Conservation (phyloP, 2,329 filamentous ascomycete genomes). For the Curvularia verruculosa region DNA sequence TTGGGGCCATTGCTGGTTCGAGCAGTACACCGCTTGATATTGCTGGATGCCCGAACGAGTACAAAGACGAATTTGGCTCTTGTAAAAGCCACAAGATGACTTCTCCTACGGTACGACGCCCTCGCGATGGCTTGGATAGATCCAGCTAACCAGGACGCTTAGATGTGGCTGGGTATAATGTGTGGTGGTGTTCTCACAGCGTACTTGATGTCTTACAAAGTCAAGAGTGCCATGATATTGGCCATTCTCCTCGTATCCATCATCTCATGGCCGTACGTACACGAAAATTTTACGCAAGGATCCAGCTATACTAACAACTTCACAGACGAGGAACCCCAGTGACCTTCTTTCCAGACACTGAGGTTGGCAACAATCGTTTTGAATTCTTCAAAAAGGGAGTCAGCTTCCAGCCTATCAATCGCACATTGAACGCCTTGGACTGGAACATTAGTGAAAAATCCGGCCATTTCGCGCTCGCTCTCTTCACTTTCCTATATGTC, state of each 20-base stretch:
- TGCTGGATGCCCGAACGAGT: constrained; percentile 72
- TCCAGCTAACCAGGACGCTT: constrained; percentile 6
- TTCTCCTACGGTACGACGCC: constrained; percentile 63
- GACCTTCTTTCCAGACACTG: constrained; percentile 78
- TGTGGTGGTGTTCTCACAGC: constrained; percentile 81
- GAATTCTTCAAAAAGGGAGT: constrained; percentile 87
- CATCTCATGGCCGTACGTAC: constrained; percentile 76
- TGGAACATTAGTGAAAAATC: constrained; percentile 73
- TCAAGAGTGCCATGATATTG: constrained; percentile 84
- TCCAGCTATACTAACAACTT: constrained; percentile 23
- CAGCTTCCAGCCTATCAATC: constrained; percentile 75
- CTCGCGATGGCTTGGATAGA: constrained; percentile 1
- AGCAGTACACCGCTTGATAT: constrained; percentile 72
- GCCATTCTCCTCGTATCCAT: constrained; percentile 84
- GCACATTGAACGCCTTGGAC: constrained; percentile 72
- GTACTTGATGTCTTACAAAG: constrained; percentile 80
- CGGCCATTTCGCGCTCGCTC: constrained; percentile 77
- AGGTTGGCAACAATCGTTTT: constrained; percentile 71
- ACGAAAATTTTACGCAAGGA: not conserved
- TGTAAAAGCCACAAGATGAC: constrained; percentile 79
- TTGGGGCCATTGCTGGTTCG: constrained; percentile 74
- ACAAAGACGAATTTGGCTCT: constrained; percentile 54
- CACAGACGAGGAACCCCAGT: constrained; percentile 67
- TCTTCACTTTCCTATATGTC: constrained; percentile 90
- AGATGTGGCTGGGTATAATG: constrained; percentile 87